Evolutionary conservation across 106 monocot genomes (phyloP).

Genomic region (Dendrobium nobile): DNA sequence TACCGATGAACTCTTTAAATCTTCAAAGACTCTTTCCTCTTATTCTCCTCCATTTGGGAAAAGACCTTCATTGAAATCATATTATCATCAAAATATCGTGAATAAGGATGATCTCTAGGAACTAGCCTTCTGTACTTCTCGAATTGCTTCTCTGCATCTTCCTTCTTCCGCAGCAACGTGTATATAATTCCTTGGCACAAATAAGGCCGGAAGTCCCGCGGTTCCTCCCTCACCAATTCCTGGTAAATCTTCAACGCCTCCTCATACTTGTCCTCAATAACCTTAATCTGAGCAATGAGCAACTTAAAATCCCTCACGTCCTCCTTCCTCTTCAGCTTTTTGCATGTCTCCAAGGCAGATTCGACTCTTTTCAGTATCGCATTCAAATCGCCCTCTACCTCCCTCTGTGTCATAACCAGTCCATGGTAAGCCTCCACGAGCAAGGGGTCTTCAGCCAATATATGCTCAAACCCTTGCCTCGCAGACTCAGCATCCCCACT

Average conservation of each 20-base stretch:
- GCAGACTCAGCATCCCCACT: conserved; percentile 42
- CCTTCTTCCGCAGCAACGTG: conserved; percentile 48
- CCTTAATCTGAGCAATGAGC: conserved; percentile 59
- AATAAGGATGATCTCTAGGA: conserved; percentile 67
- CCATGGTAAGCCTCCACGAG: conserved; percentile 81
- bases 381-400: conserved; percentile 21
- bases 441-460: conserved; percentile 47
- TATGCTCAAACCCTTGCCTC: conserved; percentile 41
- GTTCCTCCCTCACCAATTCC: conserved; percentile 68
- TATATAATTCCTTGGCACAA: conserved; percentile 77
- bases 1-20: not conserved
- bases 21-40: conserved; percentile 18
- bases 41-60: conserved; percentile 37
- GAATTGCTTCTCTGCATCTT: conserved; percentile 76
- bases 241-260: conserved; percentile 51
- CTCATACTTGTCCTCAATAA: conserved; percentile 48
- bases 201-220: conserved; percentile 77
- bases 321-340: conserved; percentile 42
- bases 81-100: conserved; percentile 51
- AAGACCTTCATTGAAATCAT: conserved; percentile 61
- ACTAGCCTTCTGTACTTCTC: conserved; percentile 64
- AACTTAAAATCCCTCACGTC: conserved; percentile 76
- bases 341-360: conserved; percentile 45
- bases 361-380: conserved; percentile 35
- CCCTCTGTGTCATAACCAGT: conserved; percentile 40